Evolutionary conservation across 1,284 basidiomycete genomes (phyloP).

Genomic region (Neolentinus lepideus): DNA sequence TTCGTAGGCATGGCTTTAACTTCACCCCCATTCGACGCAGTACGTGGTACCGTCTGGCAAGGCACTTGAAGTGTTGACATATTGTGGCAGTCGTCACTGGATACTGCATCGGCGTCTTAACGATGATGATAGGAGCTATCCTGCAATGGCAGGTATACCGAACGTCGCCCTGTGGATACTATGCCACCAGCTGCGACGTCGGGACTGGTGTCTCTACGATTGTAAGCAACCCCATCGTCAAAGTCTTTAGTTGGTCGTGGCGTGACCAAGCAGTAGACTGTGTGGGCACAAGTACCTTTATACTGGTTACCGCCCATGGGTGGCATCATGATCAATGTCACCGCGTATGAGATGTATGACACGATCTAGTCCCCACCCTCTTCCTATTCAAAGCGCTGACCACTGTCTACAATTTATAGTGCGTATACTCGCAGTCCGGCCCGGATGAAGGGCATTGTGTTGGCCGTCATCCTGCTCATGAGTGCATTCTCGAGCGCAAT

Average conservation of each 20-base stretch:
- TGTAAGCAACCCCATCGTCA: no score
- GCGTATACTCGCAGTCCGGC: constrained; percentile 32
- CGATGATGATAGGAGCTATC: constrained; percentile 9
- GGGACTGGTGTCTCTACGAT: neutral
- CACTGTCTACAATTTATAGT: no score
- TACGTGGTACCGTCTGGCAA: no score
- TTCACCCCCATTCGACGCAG: constrained; percentile 59
- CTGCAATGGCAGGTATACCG: constrained; percentile 7
- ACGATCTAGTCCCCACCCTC: no score
- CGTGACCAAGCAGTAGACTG: no score
- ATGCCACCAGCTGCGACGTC: neutral
- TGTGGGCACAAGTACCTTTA: neutral
- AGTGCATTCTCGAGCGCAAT: constrained; percentile 20
- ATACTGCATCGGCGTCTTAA: constrained; percentile 45
- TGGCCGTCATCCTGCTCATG: constrained; percentile 25
- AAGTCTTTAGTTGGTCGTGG: no score
- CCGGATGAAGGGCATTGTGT: constrained; percentile 21
- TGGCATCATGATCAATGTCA: neutral
- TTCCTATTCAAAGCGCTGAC: no score
- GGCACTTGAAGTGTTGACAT: no score
- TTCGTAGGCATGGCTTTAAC: constrained; percentile 44
- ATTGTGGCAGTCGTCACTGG: no score
- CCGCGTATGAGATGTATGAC: constrained; percentile 2
- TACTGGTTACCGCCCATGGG: neutral
- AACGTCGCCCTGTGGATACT: neutral